Evolutionary conservation across 2,329 filamentous ascomycete species (phyloP).

Genomic region (Massarina eburnea): DNA sequence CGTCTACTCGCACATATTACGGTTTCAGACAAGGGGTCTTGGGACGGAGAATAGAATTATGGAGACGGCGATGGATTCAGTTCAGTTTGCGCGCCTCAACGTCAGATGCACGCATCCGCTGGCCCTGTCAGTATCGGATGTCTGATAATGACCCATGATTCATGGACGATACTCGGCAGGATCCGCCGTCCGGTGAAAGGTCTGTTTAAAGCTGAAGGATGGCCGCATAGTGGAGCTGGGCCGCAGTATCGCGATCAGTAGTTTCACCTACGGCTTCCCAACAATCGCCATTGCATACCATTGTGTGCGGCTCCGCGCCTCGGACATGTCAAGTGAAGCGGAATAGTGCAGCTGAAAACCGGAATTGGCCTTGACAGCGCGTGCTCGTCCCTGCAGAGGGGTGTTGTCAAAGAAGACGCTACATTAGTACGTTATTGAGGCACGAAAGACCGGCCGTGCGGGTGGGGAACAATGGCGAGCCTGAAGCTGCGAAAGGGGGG

Average conservation of each 20-base stretch:
- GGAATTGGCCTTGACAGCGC: slow-evolving; percentile 10
- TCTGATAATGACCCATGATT: neutral
- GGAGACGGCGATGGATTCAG: slow-evolving; percentile 13
- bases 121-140: slow-evolving; percentile 1
- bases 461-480: slow-evolving; percentile 18
- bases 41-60: slow-evolving; percentile 2
- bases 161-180: neutral
- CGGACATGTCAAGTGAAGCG: too few species aligned
- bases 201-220: slow-evolving; percentile 11
- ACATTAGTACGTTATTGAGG: slow-evolving; percentile 32
- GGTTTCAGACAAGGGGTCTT: neutral
- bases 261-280: slow-evolving; percentile 15
- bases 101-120: slow-evolving; percentile 2
- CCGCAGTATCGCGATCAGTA: slow-evolving; percentile 22
- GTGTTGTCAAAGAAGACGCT: slow-evolving; percentile 9
- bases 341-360: too few species aligned
- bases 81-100: slow-evolving; percentile 3
- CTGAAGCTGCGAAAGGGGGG: slow-evolving; percentile 17
- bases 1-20: slow-evolving; percentile 2
- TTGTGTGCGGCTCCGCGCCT: slow-evolving; percentile 3
- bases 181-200: slow-evolving; percentile 14
- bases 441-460: slow-evolving; percentile 21
- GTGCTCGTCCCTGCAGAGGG: slow-evolving; percentile 24
- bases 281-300: slow-evolving; percentile 14
- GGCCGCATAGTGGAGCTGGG: slow-evolving; percentile 19